A percentile compares a stretch with the other conserved stretches of the same genome.
Conservation (phyloP, 108 stramenopile genomes). For the Fragilaria crotonensis region DNA sequence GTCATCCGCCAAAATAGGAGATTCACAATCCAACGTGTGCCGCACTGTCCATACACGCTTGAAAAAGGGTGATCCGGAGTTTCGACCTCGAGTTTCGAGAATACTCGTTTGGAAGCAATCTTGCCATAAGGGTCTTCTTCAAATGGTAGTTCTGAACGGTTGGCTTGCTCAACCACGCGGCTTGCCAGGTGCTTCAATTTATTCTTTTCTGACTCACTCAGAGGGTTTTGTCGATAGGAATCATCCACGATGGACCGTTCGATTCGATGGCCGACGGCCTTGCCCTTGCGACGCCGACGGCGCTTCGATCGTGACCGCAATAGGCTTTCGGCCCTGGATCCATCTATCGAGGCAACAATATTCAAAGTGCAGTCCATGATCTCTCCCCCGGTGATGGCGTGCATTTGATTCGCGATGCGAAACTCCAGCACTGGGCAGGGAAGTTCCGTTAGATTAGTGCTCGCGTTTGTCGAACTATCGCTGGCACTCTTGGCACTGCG, state of each 20-base stretch:
- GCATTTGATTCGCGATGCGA: conserved; percentile 34
- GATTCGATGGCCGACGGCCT: not conserved
- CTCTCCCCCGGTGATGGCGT: conserved; percentile 19
- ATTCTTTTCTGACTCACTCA: too few species aligned
- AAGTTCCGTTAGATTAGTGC: conserved; percentile 1
- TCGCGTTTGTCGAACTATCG: not conserved
- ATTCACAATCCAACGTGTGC: conserved; percentile 54
- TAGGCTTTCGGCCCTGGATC: not conserved
- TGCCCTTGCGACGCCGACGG: not conserved
- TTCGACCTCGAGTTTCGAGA: conserved; percentile 51
- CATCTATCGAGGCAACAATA: conserved; percentile 4
- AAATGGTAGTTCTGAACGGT: not conserved
- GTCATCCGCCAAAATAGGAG: conserved; percentile 44
- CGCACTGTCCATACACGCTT: conserved; percentile 58
- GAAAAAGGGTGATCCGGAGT: conserved; percentile 59
- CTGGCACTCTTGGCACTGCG: not conserved
- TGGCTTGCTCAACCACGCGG: not conserved
- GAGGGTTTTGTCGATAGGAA: not conserved
- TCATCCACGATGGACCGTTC: not conserved
- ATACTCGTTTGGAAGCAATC: conserved; percentile 35
- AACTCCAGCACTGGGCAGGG: conserved; percentile 52
- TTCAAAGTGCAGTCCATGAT: conserved; percentile 21
- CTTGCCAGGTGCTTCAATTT: not conserved
- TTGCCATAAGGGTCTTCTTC: conserved; percentile 17
- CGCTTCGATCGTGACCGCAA: not conserved